Base-by-base conservation (phyloP, 352 stramenopile species). In the Phytophthora sp. region DNA sequence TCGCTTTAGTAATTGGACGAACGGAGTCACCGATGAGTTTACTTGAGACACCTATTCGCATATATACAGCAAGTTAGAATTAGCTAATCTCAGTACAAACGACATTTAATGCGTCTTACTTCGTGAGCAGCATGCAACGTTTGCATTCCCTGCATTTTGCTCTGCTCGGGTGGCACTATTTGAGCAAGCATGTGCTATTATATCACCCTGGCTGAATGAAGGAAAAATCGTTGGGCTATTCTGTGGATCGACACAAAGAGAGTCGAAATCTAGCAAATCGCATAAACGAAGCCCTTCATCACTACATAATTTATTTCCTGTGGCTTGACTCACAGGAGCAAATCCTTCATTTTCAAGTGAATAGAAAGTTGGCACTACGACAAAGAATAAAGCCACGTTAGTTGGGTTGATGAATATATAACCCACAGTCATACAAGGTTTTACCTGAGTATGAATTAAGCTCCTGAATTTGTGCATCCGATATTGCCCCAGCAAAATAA, bases 401-500 rank as follows among this genome's bases (percentile, higher is more conserved):
- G 49, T 3, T 2, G 44, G 11, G 39, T 6, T 27, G 13, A 24
- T n/a, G n/a, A n/a, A n/a, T n/a, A n/a, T n/a, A n/a, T n/a, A n/a
- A n/a, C n/a, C n/a, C n/a, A n/a, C n/a, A n/a, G n/a, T n/a, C n/a
- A n/a, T n/a, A n/a, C n/a, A n/a, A n/a, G n/a, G n/a, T n/a, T n/a
- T 37, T 69, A 88, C 79, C 79, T 56, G 76, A 78, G 21, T 77
- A 82, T 18, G 70, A 63, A 18, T 62, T 18, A 3, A 87, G 62
- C 31, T 76, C 62, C 30, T 69, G 23, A 2, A 87, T 46, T 63
- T 89, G 66, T 20, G 63, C 24, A 9, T 44, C 9, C 1, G 74
- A 69, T 12, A 89, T 68, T 13, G 67, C 63, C 12, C 54, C 69
- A 20, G 72, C 24, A 42, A 85, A 75, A 31, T 68, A 89, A 13